These are phyloP conservation scores for Meredithiella fracta DNA, from an alignment of 2,329 filamentous ascomycete species.

Conservation along the genomic window DNA sequence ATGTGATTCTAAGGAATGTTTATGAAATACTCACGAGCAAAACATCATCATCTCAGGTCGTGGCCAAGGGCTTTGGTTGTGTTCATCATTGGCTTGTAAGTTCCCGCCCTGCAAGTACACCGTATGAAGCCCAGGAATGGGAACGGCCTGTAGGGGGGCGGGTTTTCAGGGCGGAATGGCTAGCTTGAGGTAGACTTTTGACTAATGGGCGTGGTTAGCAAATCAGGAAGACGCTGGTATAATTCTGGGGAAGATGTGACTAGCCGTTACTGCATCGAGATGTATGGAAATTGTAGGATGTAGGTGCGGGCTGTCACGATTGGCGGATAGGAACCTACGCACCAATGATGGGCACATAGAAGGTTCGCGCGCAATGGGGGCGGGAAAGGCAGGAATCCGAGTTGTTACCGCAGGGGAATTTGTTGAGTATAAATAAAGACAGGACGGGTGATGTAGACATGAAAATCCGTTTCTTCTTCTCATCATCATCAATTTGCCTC, in stretches of 20 bases:
- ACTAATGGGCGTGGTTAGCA: too few relatives aligned
- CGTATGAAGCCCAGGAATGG: not conserved
- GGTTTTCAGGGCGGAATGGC: not conserved
- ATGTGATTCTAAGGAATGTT: too few relatives aligned
- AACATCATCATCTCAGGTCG: too few relatives aligned
- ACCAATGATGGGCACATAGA: too few relatives aligned
- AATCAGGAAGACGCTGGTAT: too few relatives aligned
- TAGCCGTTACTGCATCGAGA: not conserved
- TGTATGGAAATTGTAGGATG: not conserved
- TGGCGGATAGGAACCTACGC: too few relatives aligned
- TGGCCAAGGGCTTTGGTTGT: too few relatives aligned
- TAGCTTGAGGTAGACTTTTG: not conserved
- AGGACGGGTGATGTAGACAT: not conserved
- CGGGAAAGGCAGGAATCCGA: not conserved
- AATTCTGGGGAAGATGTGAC: too few relatives aligned
- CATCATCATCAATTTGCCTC: not conserved
- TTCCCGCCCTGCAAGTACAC: too few relatives aligned
- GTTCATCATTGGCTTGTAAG: too few relatives aligned
- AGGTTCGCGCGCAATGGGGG: not conserved
- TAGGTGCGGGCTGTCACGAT: too few relatives aligned
- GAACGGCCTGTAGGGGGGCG: not conserved
- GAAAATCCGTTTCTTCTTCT: constrained; percentile 4
- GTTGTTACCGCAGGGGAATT: not conserved
- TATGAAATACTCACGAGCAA: too few relatives aligned
- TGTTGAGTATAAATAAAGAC: not conserved